Evolutionary conservation across 345 rosid species (phyloP).

Genomic region (Linum tenue): DNA sequence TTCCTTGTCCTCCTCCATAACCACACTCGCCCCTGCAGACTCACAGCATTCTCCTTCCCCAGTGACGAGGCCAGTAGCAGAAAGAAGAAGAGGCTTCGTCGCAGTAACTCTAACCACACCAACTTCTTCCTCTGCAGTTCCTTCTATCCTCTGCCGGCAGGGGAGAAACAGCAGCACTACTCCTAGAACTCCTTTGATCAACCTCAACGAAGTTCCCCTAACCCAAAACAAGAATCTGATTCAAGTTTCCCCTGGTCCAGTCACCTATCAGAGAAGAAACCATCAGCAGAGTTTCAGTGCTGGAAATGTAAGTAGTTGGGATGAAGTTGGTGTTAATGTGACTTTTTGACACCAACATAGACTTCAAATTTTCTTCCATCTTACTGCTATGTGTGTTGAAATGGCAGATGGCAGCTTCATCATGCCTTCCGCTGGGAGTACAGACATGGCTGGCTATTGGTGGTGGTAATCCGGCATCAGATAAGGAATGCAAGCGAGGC

Average conservation of each 20-base stretch:
- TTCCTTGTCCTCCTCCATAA: constrained; percentile 23
- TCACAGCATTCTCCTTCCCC: constrained; percentile 32
- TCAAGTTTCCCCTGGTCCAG: constrained; percentile 19
- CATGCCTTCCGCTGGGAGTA: background rate
- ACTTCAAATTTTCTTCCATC: too few relatives aligned
- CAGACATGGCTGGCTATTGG: background rate
- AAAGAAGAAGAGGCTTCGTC: too few relatives aligned
- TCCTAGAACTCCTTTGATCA: constrained; percentile 16
- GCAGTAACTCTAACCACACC: too few relatives aligned
- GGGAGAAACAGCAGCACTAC: too few relatives aligned
- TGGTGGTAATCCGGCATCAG: background rate
- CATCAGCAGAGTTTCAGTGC: background rate
- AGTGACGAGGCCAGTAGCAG: constrained; percentile 38
- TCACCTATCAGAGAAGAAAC: constrained; percentile 37
- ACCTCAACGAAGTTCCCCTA: constrained; percentile 46
- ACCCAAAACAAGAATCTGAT: constrained; percentile 16
- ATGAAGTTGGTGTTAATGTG: too few relatives aligned
- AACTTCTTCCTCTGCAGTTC: too few relatives aligned
- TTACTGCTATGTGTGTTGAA: too few relatives aligned
- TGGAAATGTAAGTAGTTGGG: too few relatives aligned
- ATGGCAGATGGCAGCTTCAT: background rate
- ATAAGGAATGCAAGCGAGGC: background rate
- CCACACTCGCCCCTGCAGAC: constrained; percentile 4
- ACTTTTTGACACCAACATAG: too few relatives aligned
- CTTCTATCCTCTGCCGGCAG: background rate